Evolutionary conservation across 805 yeast species (phyloP).

Genomic region (Zygotorulaspora chibaensis): DNA sequence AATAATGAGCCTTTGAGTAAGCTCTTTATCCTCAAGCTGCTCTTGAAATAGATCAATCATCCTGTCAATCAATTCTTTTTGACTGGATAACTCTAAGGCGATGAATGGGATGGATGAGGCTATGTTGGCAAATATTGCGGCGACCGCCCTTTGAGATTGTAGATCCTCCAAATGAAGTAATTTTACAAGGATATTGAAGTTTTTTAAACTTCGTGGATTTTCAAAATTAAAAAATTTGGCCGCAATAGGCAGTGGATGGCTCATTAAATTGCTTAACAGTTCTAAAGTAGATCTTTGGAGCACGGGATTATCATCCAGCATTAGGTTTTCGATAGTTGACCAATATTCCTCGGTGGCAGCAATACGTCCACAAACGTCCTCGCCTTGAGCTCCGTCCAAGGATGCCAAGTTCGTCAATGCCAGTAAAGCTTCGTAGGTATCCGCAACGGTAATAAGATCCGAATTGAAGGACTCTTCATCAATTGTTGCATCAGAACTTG

Average conservation of each 20-base stretch:
- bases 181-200: slow-evolving; percentile 42
- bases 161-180: slow-evolving; percentile 38
- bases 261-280: slow-evolving; percentile 56
- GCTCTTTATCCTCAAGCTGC: slow-evolving; percentile 29
- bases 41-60: slow-evolving; percentile 23
- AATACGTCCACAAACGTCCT: slow-evolving; percentile 33
- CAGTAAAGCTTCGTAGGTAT: slow-evolving; percentile 50
- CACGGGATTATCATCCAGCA: slow-evolving; percentile 43
- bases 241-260: slow-evolving; percentile 39
- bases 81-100: slow-evolving; percentile 29
- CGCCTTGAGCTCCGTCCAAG: slow-evolving; percentile 37
- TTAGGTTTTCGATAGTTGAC: slow-evolving; percentile 42
- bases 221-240: slow-evolving; percentile 55
- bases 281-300: slow-evolving; percentile 62
- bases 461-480: slow-evolving; percentile 14
- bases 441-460: slow-evolving; percentile 26
- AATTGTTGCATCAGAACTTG: slow-evolving; percentile 9
- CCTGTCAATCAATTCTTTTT: slow-evolving; percentile 26
- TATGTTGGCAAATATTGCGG: slow-evolving; percentile 37
- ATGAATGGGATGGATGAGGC: slow-evolving; percentile 36
- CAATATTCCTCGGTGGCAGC: slow-evolving; percentile 40
- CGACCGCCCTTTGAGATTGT: slow-evolving; percentile 41
- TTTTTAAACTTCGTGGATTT: slow-evolving; percentile 34
- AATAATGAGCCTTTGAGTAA: slow-evolving; percentile 35
- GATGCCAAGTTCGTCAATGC: slow-evolving; percentile 69